Evolutionary conservation across 768 basidiomycete genomes (phyloP).

Genomic region (Termitomyces sp.): DNA sequence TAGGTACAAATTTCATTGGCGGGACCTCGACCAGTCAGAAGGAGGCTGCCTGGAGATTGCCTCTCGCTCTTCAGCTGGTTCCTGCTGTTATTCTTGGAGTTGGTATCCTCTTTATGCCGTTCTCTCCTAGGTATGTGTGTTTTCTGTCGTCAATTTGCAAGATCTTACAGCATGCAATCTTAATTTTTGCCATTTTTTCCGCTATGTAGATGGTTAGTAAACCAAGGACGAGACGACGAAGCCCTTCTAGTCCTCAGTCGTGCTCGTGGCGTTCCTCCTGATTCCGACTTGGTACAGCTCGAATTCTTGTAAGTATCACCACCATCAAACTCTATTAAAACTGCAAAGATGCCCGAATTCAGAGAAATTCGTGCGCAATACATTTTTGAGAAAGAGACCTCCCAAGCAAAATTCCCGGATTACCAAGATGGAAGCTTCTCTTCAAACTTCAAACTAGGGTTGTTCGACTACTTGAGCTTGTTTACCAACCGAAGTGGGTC

Average conservation of each 20-base stretch:
- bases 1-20: slow-evolving; percentile 65
- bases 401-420: slow-evolving; percentile 49
- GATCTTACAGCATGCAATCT: neutral
- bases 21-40: slow-evolving; percentile 51
- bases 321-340: neutral
- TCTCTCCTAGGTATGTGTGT: slow-evolving; percentile 55
- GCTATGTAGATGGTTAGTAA: slow-evolving; percentile 60
- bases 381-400: slow-evolving; percentile 66
- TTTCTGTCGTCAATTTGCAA: neutral
- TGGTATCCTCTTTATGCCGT: slow-evolving; percentile 75
- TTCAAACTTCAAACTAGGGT: slow-evolving; percentile 58
- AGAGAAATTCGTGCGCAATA: slow-evolving; percentile 73
- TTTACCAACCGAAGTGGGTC: slow-evolving; percentile 40
- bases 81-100: slow-evolving; percentile 66
- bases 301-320: slow-evolving; percentile 53
- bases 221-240: slow-evolving; percentile 72
- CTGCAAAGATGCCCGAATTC: neutral
- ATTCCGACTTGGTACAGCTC: slow-evolving; percentile 63
- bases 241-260: slow-evolving; percentile 57
- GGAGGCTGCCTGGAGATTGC: slow-evolving; percentile 72
- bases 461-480: slow-evolving; percentile 58
- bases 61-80: slow-evolving; percentile 67
- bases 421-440: slow-evolving; percentile 54
- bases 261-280: slow-evolving; percentile 48
- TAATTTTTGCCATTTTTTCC: neutral